Evolutionary conservation across 1,284 basidiomycete genomes (phyloP).

Genomic region (Microbotryum silenes-acaulis): DNA sequence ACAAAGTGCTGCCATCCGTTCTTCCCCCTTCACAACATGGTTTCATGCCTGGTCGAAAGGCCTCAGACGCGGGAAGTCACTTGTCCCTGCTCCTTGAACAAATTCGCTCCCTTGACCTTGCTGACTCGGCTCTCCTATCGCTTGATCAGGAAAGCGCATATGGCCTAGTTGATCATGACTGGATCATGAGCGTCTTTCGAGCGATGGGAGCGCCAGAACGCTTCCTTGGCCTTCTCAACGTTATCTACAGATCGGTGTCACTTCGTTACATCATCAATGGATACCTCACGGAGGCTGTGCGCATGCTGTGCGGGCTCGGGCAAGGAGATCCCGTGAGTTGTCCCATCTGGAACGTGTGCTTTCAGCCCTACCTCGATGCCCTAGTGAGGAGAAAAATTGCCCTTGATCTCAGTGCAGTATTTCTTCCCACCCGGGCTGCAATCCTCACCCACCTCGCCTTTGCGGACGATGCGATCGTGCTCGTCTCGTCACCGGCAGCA

Average conservation of each 20-base stretch:
- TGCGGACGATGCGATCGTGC: constrained; percentile 2
- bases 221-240: neutral
- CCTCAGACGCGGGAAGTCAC: constrained; percentile 1
- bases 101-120: neutral
- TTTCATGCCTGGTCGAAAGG: neutral
- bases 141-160: constrained; percentile 6
- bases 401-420: too few relatives aligned
- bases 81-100: constrained; percentile 1
- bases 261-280: constrained; percentile 9
- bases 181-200: neutral
- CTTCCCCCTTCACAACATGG: constrained; percentile 1
- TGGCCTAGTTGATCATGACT: constrained; percentile 2
- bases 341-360: neutral
- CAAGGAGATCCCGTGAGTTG: constrained; percentile 4
- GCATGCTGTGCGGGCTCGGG: neutral
- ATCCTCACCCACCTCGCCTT: constrained; percentile 1
- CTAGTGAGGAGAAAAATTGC: neutral
- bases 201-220: neutral
- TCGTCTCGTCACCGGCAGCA: neutral
- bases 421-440: neutral
- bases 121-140: neutral
- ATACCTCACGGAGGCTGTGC: neutral
- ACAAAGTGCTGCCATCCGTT: neutral
- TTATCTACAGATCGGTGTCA: neutral
- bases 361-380: constrained; percentile 6